Percentiles rank a stretch among this genome's conserved stretches.
phyloP scores from a whole-genome alignment of 2,329 filamentous ascomycete genomes.

The Paramyrothecium roridum region DNA sequence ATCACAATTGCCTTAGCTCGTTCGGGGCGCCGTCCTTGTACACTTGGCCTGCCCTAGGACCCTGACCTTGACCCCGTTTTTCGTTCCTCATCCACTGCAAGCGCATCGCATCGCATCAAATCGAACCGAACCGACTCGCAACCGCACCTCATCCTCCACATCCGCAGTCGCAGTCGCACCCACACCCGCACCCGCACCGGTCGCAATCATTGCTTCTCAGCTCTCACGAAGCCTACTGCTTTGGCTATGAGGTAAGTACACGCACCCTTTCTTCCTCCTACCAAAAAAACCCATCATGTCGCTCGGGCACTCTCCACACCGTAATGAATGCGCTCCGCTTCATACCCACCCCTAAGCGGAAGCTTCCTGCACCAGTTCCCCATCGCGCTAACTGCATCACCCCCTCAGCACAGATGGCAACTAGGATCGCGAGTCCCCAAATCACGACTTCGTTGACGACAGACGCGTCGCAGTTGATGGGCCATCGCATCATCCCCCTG shows the following conservation, averaged over 20 bases:
- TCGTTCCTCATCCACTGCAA: not conserved
- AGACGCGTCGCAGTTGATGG: slow-evolving; percentile 41
- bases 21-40: too few species aligned
- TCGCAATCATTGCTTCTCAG: not conserved
- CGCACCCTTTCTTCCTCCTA: not conserved
- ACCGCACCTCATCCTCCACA: too few species aligned
- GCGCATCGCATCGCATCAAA: not conserved
- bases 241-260: not conserved
- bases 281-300: not conserved
- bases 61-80: slow-evolving; percentile 5
- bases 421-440: slow-evolving; percentile 48
- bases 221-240: not conserved
- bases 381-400: not conserved
- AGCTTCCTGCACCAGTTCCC: not conserved
- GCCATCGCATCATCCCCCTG: slow-evolving; percentile 55
- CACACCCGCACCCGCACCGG: too few species aligned
- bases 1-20: not conserved
- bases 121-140: not conserved
- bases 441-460: slow-evolving; percentile 37
- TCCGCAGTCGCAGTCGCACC: too few species aligned
- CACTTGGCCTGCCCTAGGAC: too few species aligned
- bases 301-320: not conserved
- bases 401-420: slow-evolving; percentile 48
- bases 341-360: not conserved
- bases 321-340: not conserved